Percentiles rank a stretch among this genome's conserved stretches.
These are phyloP conservation scores for Gliomastix tumulicola DNA, from an alignment of 2,329 filamentous ascomycete species.

Conservation along the genomic window DNA sequence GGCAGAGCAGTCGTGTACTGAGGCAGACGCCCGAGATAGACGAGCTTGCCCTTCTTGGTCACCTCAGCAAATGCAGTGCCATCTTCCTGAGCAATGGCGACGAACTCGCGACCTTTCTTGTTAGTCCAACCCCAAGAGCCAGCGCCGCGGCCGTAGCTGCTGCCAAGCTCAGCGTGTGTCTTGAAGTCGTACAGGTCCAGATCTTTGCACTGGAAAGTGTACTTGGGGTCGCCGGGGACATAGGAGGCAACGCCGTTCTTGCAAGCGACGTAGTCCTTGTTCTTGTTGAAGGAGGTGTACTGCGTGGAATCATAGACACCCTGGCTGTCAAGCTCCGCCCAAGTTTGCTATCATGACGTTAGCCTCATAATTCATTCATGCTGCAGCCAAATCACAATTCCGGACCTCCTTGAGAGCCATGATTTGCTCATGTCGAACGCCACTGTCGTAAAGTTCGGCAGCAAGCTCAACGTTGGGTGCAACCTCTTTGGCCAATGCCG, in stretches of 20 bases:
- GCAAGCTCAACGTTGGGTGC: conserved; percentile 6
- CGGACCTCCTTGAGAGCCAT: conserved; percentile 9
- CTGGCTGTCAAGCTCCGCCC: conserved; percentile 9
- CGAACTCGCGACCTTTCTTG: conserved; percentile 20
- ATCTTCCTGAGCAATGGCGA: conserved; percentile 17
- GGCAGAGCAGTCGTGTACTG: conserved; percentile 6
- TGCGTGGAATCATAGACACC: conserved; percentile 12
- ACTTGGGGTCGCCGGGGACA: conserved; percentile 10
- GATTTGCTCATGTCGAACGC: conserved; percentile 8
- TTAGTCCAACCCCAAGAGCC: conserved; percentile 33
- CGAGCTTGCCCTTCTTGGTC: conserved; percentile 27
- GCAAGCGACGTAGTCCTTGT: conserved; percentile 13
- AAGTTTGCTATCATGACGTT: conserved; percentile 1
- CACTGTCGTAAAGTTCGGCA: conserved; percentile 11
- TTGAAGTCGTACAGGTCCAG: conserved; percentile 47
- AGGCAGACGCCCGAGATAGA: conserved; percentile 30
- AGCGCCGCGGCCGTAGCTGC: conserved; percentile 17
- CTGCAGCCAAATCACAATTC: background rate
- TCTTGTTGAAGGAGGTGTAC: conserved; percentile 13
- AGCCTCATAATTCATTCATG: background rate
- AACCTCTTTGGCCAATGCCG: conserved; percentile 10
- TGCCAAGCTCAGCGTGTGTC: conserved; percentile 42
- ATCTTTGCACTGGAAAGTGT: conserved; percentile 14
- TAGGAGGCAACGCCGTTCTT: conserved; percentile 12
- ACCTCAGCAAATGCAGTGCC: conserved; percentile 38